Conservation (phyloP, 2,329 filamentous ascomycete species). For the Apiospora koreana region DNA sequence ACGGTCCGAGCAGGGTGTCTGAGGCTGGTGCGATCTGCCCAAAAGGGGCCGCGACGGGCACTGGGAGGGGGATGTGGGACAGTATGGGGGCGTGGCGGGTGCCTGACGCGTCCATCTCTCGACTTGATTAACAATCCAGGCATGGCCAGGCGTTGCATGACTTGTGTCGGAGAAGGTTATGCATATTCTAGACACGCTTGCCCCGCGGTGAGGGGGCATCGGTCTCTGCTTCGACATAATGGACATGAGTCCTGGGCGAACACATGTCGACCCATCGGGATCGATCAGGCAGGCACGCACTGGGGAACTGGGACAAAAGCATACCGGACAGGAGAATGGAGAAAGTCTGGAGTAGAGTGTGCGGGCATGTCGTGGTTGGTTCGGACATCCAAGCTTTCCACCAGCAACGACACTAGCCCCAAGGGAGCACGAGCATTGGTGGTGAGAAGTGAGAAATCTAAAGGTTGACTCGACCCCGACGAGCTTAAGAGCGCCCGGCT, state of each 20-base stretch:
- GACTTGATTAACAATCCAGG: background rate
- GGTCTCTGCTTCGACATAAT: background rate
- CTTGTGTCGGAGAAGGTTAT: background rate
- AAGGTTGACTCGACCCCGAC: background rate
- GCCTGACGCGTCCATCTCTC: background rate
- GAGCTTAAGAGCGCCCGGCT: background rate
- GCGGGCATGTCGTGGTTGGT: background rate
- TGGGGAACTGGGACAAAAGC: background rate
- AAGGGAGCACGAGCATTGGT: background rate
- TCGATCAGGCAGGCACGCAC: background rate
- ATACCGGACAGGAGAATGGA: slow-evolving; percentile 5
- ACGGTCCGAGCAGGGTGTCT: background rate
- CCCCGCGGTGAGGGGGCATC: background rate
- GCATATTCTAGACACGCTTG: background rate
- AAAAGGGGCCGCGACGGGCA: background rate
- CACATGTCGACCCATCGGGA: background rate
- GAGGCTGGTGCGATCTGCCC: background rate
- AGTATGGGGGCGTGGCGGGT: background rate
- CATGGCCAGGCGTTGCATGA: background rate
- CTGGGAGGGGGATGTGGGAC: no score
- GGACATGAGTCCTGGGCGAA: background rate
- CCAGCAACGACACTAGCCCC: background rate
- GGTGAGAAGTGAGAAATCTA: background rate
- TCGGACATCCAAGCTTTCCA: background rate
- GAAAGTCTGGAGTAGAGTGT: background rate